A percentile compares a stretch with the other conserved stretches of the same genome.
phyloP scores from a whole-genome alignment of 225 moss, liverwort and hornwort genomes.

The Bryum argenteum region DNA sequence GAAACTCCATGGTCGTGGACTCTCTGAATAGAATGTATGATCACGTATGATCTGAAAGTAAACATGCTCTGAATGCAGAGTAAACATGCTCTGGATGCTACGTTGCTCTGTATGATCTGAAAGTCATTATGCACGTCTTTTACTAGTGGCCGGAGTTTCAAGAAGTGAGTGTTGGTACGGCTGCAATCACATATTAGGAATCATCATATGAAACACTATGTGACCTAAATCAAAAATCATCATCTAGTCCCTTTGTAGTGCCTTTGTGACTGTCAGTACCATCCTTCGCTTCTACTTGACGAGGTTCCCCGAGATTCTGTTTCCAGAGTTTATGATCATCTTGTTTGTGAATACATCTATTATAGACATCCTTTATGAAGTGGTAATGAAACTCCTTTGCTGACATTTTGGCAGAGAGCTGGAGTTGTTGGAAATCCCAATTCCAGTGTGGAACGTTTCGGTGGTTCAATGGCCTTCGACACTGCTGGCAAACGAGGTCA shows the following conservation, averaged over 20 bases:
- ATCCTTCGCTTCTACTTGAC: conserved; percentile 13
- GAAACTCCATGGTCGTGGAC: conserved; percentile 9
- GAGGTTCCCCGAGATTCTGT: neutral
- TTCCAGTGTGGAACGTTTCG: conserved; percentile 67
- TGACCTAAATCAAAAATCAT: conserved; percentile 7
- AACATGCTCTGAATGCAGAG: too few species aligned
- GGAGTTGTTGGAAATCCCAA: conserved; percentile 74
- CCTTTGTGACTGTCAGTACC: conserved; percentile 2
- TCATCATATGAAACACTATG: neutral
- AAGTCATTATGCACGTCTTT: neutral
- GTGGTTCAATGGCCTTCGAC: conserved; percentile 89
- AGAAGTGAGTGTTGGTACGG: conserved; percentile 2
- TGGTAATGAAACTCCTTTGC: conserved; percentile 1
- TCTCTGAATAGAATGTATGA: conserved; percentile 1
- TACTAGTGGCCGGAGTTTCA: neutral
- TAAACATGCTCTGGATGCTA: too few species aligned
- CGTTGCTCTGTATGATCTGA: too few species aligned
- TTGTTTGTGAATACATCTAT: neutral
- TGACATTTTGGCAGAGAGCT: conserved; percentile 60
- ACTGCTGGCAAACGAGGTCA: conserved; percentile 87
- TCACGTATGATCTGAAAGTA: too few species aligned
- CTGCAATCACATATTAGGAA: neutral
- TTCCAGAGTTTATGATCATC: neutral
- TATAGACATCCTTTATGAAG: neutral
- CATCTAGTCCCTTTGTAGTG: conserved; percentile 6